phyloP scores from a whole-genome alignment of 352 stramenopile species.

The Globisporangium barbulae region DNA sequence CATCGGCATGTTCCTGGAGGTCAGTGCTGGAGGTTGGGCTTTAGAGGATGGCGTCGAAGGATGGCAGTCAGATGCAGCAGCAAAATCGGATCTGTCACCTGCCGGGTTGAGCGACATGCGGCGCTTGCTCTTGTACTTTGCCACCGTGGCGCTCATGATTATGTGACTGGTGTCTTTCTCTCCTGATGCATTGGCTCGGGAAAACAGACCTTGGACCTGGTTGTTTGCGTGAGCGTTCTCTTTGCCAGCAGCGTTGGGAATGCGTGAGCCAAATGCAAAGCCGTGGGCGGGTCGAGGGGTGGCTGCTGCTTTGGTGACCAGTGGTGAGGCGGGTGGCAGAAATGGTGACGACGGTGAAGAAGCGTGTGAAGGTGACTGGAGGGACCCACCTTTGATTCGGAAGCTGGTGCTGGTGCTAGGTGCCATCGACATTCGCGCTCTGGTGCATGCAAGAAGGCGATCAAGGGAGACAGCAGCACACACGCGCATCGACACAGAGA shows the following conservation, averaged over 20 bases:
- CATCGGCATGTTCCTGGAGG: slow-evolving; percentile 1
- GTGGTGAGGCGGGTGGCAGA: not conserved
- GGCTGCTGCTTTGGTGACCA: not conserved
- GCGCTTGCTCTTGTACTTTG: slow-evolving; percentile 9
- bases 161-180: not conserved
- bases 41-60: slow-evolving; percentile 8
- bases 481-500: not conserved
- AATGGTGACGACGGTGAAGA: not conserved
- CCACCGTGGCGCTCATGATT: not conserved
- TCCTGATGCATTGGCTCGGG: not conserved
- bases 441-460: slow-evolving; percentile 1
- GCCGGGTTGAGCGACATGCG: slow-evolving; percentile 13
- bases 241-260: slow-evolving; percentile 3
- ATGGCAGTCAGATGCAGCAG: slow-evolving; percentile 5
- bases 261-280: slow-evolving; percentile 13
- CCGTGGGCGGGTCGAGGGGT: not conserved
- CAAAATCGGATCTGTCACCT: slow-evolving; percentile 5
- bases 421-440: slow-evolving; percentile 8
- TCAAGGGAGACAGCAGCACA: not conserved
- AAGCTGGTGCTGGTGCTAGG: not conserved
- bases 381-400: slow-evolving; percentile 6
- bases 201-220: not conserved
- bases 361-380: not conserved
- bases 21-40: slow-evolving; percentile 5
- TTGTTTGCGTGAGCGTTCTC: not conserved